A percentile compares a stretch with the other conserved stretches of the same genome.
Conservation (phyloP, 2,329 filamentous ascomycete genomes). For the Stagonosporopsis rhizophila region DNA sequence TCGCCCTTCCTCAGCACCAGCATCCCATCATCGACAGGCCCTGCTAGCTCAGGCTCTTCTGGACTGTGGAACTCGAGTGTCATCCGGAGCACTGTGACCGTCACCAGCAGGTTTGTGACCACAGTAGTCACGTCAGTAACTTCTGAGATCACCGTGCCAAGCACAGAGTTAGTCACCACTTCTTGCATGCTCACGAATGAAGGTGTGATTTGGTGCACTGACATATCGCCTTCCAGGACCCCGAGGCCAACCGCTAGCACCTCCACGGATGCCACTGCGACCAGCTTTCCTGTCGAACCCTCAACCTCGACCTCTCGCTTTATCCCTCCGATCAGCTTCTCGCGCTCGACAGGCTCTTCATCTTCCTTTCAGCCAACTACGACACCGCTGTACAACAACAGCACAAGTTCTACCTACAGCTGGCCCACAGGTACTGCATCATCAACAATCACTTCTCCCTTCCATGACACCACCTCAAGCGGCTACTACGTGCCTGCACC, state of each 20-base stretch:
- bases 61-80: conserved; percentile 13
- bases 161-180: conserved; percentile 20
- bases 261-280: conserved; percentile 27
- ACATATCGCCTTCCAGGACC: conserved; percentile 10
- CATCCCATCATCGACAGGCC: conserved; percentile 1
- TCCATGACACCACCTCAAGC: conserved; percentile 2
- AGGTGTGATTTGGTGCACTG: conserved; percentile 8
- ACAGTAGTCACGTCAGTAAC: conserved; percentile 7
- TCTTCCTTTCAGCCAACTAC: conserved; percentile 7
- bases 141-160: conserved; percentile 4
- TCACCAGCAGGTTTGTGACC: conserved; percentile 11
- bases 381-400: conserved; percentile 12
- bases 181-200: not conserved
- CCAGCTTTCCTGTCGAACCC: conserved; percentile 25
- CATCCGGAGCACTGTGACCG: conserved; percentile 2
- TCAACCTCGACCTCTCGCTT: conserved; percentile 15
- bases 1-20: conserved; percentile 5
- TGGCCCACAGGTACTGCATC: conserved; percentile 4
- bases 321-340: conserved; percentile 3
- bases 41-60: not conserved
- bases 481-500: conserved; percentile 8
- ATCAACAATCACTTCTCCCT: not conserved
- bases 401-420: not conserved
- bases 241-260: conserved; percentile 15
- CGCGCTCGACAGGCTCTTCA: conserved; percentile 3